Percentiles rank a stretch among this genome's conserved stretches.
phyloP scores from a whole-genome alignment of 1,284 basidiomycete genomes.

The Microstroma glucosiphilum region DNA sequence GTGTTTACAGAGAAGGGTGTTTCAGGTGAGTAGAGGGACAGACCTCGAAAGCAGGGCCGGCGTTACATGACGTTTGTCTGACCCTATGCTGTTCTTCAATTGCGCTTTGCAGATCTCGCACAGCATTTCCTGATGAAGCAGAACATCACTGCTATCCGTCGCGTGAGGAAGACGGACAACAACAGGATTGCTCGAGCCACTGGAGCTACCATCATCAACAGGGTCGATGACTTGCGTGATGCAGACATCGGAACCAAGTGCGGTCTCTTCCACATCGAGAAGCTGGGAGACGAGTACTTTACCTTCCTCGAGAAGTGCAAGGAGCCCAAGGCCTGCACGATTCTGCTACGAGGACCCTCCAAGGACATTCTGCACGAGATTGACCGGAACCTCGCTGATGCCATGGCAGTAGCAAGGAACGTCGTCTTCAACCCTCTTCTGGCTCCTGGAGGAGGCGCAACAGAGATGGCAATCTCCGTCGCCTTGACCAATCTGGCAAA shows the following conservation, averaged over 20 bases:
- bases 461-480: conserved; percentile 94
- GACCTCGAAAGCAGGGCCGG: background rate
- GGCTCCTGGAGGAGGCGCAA: conserved; percentile 89
- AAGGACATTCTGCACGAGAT: conserved; percentile 98
- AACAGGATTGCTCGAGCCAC: conserved; percentile 94
- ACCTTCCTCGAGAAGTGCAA: conserved; percentile 89
- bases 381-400: conserved; percentile 93
- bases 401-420: conserved; percentile 94
- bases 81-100: too few species aligned
- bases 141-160: conserved; percentile 83
- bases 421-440: conserved; percentile 91
- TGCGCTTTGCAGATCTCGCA: conserved; percentile 60
- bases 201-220: conserved; percentile 93
- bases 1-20: conserved; percentile 97
- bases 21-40: conserved; percentile 58
- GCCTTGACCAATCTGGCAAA: conserved; percentile 78
- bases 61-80: background rate
- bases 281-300: conserved; percentile 98
- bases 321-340: conserved; percentile 94
- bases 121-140: conserved; percentile 86
- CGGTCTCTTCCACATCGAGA: conserved; percentile 91
- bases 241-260: conserved; percentile 85
- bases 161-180: conserved; percentile 96
- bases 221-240: conserved; percentile 88
- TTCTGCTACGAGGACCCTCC: conserved; percentile 92